Percentiles rank a stretch among this genome's conserved stretches.
Conservation (phyloP, 2,329 filamentous ascomycete species). For the Juglanconis juglandina region DNA sequence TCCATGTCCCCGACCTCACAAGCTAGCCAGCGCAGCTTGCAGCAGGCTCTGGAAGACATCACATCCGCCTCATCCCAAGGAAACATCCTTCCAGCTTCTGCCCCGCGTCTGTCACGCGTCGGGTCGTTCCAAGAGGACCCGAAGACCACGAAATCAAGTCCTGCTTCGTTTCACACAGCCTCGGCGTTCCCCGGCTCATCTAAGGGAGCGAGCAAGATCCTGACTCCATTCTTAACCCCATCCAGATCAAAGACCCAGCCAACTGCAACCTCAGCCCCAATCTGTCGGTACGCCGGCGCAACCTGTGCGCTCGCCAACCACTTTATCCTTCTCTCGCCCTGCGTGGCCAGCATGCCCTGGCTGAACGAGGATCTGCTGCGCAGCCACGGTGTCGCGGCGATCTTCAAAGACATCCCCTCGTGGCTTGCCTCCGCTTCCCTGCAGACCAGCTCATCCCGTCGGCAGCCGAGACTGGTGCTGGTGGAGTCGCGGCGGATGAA, state of each 20-base stretch:
- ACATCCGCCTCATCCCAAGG: slow-evolving; percentile 10
- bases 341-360: slow-evolving; percentile 34
- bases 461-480: slow-evolving; percentile 28
- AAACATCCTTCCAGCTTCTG: not conserved
- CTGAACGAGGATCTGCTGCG: slow-evolving; percentile 37
- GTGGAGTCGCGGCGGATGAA: slow-evolving; percentile 30
- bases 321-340: slow-evolving; percentile 40
- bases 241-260: slow-evolving; percentile 10
- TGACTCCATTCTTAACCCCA: slow-evolving; percentile 22
- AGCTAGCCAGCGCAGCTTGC: not conserved
- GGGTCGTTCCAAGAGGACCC: not conserved
- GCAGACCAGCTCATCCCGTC: not conserved
- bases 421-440: slow-evolving; percentile 2
- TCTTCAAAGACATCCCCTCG: slow-evolving; percentile 28
- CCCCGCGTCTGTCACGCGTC: not conserved
- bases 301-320: slow-evolving; percentile 37
- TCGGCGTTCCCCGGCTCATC: not conserved
- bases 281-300: slow-evolving; percentile 31
- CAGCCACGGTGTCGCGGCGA: slow-evolving; percentile 38
- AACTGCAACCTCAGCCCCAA: not conserved
- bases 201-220: slow-evolving; percentile 1
- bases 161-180: not conserved
- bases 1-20: not conserved
- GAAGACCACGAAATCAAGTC: not conserved
- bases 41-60: slow-evolving; percentile 15